Percentiles rank a stretch among this genome's conserved stretches.
These are phyloP conservation scores for Caloboletus firmus DNA, from an alignment of 1,284 basidiomycete species.

Conservation along the genomic window DNA sequence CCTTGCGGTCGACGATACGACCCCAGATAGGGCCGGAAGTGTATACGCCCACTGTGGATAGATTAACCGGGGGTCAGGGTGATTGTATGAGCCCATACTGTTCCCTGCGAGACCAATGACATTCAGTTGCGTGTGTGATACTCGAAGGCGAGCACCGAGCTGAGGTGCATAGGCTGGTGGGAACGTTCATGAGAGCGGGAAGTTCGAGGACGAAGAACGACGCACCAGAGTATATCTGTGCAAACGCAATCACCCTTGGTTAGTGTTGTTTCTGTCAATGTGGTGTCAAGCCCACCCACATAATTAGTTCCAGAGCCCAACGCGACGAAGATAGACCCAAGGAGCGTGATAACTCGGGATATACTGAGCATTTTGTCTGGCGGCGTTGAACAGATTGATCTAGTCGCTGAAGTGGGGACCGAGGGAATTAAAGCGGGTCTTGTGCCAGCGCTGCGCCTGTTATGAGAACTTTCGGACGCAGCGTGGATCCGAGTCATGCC, in stretches of 20 bases:
- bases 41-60: constrained; percentile 56
- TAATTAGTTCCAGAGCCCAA: constrained; percentile 71
- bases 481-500: no score
- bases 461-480: no score
- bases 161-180: constrained; percentile 76
- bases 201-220: background rate
- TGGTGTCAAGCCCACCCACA: constrained; percentile 43
- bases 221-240: constrained; percentile 35
- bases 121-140: constrained; percentile 76
- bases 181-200: background rate
- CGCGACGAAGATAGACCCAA: constrained; percentile 57
- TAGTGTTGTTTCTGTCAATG: background rate
- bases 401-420: background rate
- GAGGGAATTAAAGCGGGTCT: background rate
- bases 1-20: constrained; percentile 61
- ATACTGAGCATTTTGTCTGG: constrained; percentile 8
- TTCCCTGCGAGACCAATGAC: constrained; percentile 71
- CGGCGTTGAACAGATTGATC: background rate
- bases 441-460: no score
- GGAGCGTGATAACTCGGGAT: constrained; percentile 40
- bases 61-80: constrained; percentile 5
- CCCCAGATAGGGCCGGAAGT: constrained; percentile 68
- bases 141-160: constrained; percentile 64
- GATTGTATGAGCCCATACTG: constrained; percentile 36
- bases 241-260: background rate